Evolutionary conservation across 1,284 basidiomycete genomes (phyloP).

Genomic region (Laetiporus sulphureus): DNA sequence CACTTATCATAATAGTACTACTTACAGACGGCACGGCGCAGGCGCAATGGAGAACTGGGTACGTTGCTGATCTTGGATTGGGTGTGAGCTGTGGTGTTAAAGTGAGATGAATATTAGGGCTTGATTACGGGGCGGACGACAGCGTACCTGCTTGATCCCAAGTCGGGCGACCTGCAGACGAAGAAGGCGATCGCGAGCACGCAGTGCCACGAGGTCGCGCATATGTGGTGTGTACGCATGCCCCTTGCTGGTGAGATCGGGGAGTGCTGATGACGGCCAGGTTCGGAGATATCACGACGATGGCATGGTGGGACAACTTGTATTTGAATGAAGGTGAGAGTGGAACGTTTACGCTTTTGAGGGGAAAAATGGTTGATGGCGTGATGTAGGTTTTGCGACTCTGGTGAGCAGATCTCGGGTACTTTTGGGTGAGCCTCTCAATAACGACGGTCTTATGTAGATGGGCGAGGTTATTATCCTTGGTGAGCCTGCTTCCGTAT

Average conservation of each 20-base stretch:
- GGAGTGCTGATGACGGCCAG: conserved; percentile 22
- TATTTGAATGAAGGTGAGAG: conserved; percentile 72
- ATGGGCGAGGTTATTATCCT: conserved; percentile 91
- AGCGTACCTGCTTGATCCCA: conserved; percentile 78
- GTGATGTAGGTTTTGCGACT: conserved; percentile 73
- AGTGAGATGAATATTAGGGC: conserved; percentile 39
- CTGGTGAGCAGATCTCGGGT: conserved; percentile 34
- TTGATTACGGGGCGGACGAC: conserved; percentile 88
- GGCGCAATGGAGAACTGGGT: conserved; percentile 95
- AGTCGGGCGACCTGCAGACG: conserved; percentile 67
- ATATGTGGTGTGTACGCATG: conserved; percentile 72
- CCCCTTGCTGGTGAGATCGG: no score
- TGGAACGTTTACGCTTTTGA: conserved; percentile 15
- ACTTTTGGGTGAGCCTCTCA: neutral
- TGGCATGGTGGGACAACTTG: conserved; percentile 92
- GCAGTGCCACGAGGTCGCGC: conserved; percentile 82
- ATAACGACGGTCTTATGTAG: conserved; percentile 28
- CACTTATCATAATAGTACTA: neutral
- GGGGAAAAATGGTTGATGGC: neutral
- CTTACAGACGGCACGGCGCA: conserved; percentile 9
- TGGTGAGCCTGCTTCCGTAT: conserved; percentile 36
- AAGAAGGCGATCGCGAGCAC: conserved; percentile 78
- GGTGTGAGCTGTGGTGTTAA: neutral
- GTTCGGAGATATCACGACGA: conserved; percentile 90
- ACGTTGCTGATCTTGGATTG: conserved; percentile 4